These are phyloP conservation scores for Suillus variegatus DNA, from an alignment of 768 basidiomycete genomes.

Conservation along the genomic window DNA sequence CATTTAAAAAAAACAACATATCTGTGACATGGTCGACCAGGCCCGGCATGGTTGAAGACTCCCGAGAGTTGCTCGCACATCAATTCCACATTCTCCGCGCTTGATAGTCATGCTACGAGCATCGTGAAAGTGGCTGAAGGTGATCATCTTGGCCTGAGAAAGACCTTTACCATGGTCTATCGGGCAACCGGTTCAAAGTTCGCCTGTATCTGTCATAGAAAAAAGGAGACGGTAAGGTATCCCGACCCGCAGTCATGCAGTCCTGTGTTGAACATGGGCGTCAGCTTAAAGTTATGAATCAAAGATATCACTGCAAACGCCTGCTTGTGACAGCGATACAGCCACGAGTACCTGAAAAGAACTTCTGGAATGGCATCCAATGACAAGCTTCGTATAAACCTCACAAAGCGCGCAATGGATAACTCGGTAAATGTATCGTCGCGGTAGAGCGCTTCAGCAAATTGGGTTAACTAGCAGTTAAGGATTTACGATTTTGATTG, in stretches of 20 bases:
- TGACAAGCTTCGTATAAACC: background rate
- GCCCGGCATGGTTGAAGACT: background rate
- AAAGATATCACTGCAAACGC: background rate
- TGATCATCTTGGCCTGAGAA: background rate
- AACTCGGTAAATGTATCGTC: background rate
- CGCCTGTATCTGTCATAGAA: background rate
- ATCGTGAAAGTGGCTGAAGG: background rate
- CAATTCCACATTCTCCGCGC: background rate
- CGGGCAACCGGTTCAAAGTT: background rate
- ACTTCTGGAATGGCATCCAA: background rate
- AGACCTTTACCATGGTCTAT: background rate
- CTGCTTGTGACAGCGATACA: background rate
- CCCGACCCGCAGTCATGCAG: background rate
- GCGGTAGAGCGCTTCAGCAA: background rate
- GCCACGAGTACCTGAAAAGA: background rate
- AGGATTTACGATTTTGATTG: no score
- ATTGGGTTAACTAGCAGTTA: no score
- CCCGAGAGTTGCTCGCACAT: background rate
- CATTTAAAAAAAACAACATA: no score
- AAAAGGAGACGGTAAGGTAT: background rate
- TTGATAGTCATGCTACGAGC: background rate
- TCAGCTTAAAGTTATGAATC: background rate
- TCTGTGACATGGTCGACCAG: background rate
- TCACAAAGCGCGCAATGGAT: background rate
- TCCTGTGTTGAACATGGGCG: background rate